phyloP scores from a whole-genome alignment of 2,329 filamentous ascomycete genomes.

The Scytalidium lignicola region DNA sequence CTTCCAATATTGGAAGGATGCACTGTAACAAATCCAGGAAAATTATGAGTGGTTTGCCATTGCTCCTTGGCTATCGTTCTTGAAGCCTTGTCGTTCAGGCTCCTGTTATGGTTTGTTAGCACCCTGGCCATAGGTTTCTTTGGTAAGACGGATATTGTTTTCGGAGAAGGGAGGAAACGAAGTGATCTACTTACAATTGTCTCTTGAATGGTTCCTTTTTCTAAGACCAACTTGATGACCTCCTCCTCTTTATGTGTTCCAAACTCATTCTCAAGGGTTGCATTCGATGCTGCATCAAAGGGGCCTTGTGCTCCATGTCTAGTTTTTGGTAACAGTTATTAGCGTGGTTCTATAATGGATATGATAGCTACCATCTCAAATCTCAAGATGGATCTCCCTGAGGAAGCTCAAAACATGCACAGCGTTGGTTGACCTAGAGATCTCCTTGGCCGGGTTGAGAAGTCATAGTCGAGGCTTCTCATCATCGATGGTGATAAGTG shows the following conservation, averaged over 20 bases:
- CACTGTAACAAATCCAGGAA: not conserved
- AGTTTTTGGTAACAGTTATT: not conserved
- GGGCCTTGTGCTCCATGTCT: slow-evolving; percentile 85
- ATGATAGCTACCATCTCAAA: not conserved
- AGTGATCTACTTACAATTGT: slow-evolving; percentile 39
- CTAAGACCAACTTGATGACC: slow-evolving; percentile 74
- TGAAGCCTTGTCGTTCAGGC: slow-evolving; percentile 27
- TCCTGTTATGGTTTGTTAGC: slow-evolving; percentile 21
- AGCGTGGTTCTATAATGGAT: not conserved
- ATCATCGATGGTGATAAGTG: no score
- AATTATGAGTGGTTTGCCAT: slow-evolving; percentile 20
- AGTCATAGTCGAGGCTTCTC: no score
- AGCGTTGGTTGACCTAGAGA: no score
- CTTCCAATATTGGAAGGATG: not conserved
- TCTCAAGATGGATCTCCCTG: no score
- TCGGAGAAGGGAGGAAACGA: slow-evolving; percentile 1
- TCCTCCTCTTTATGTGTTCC: slow-evolving; percentile 76
- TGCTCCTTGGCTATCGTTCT: slow-evolving; percentile 26
- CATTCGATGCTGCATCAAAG: slow-evolving; percentile 70
- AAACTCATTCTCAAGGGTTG: slow-evolving; percentile 77
- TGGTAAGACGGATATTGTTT: not conserved
- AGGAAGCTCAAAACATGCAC: no score
- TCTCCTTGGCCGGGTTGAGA: no score
- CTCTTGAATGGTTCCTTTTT: slow-evolving; percentile 67
- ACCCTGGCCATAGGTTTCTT: slow-evolving; percentile 4